A percentile compares a stretch with the other conserved stretches of the same genome.
Evolutionary conservation across 1,284 basidiomycete genomes (phyloP).

Genomic region (Hemileia vastatrix): DNA sequence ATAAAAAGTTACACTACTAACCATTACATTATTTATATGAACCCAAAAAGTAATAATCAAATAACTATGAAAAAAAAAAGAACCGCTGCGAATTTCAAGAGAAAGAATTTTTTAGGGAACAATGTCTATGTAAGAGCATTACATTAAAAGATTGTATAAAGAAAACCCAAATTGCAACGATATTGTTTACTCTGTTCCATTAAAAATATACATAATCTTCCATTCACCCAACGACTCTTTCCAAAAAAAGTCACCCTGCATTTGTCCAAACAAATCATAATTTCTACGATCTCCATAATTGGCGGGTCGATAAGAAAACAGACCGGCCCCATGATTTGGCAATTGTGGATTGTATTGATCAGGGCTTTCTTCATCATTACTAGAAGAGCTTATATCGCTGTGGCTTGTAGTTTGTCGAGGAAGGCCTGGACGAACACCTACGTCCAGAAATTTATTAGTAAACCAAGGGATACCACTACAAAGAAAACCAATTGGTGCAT

Average conservation of each 20-base stretch:
- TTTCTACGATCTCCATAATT: not conserved
- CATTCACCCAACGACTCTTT: constrained; percentile 18
- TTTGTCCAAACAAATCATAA: not conserved
- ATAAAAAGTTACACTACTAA: no score
- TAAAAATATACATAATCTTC: constrained; percentile 20
- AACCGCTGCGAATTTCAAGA: no score
- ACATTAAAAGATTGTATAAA: no score
- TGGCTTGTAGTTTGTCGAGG: not conserved
- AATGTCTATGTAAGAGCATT: no score
- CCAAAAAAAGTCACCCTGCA: constrained; percentile 16
- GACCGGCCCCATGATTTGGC: not conserved
- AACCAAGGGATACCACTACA: constrained; percentile 14
- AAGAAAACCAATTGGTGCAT: constrained; percentile 11
- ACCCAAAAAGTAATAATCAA: no score
- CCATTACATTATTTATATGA: no score
- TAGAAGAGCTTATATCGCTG: not conserved
- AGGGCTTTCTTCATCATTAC: not conserved
- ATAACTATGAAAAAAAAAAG: no score
- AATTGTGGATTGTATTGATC: not conserved
- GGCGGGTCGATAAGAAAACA: not conserved
- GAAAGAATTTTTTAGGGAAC: no score
- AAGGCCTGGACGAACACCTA: no score
- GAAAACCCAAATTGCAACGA: no score
- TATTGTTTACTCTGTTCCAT: constrained; percentile 8
- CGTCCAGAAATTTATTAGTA: no score